These are phyloP conservation scores for Fusarium fracticaudum DNA, from an alignment of 2,329 filamentous ascomycete genomes.

Conservation along the genomic window DNA sequence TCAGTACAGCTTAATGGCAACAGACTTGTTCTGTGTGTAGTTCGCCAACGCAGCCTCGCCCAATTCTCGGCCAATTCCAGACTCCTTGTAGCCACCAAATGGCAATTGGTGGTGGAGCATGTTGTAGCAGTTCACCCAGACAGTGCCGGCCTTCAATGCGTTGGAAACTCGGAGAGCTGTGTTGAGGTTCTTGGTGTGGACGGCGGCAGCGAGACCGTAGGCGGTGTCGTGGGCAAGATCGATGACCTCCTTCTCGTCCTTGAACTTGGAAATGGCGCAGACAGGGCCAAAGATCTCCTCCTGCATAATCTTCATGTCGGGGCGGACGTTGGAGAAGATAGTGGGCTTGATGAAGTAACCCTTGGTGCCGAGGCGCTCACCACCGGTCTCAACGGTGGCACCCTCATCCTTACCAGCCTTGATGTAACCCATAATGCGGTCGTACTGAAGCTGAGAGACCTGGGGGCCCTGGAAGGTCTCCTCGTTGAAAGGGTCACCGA, in stretches of 20 bases:
- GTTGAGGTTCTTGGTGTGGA: slow-evolving; percentile 85
- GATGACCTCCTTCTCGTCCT: slow-evolving; percentile 81
- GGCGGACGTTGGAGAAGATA: slow-evolving; percentile 83
- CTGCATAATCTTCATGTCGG: slow-evolving; percentile 90
- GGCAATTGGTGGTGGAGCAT: slow-evolving; percentile 71
- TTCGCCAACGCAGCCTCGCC: slow-evolving; percentile 73
- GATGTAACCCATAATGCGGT: slow-evolving; percentile 88
- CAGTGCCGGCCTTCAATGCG: slow-evolving; percentile 74
- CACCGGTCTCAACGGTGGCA: slow-evolving; percentile 67
- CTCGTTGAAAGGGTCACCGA: slow-evolving; percentile 82
- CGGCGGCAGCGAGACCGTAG: slow-evolving; percentile 84
- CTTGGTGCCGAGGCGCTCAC: slow-evolving; percentile 70
- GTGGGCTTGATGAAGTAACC: slow-evolving; percentile 93
- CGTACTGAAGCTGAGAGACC: slow-evolving; percentile 85
- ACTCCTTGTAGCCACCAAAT: slow-evolving; percentile 83
- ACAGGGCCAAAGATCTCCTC: slow-evolving; percentile 95
- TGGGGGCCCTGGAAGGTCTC: slow-evolving; percentile 91
- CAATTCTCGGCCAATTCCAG: slow-evolving; percentile 80
- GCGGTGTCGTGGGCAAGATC: slow-evolving; percentile 76
- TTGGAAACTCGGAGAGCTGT: slow-evolving; percentile 84
- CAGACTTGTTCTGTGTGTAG: slow-evolving; percentile 76
- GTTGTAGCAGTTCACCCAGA: slow-evolving; percentile 74
- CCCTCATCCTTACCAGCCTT: slow-evolving; percentile 71
- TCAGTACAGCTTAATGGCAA: slow-evolving; percentile 58
- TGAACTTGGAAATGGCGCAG: slow-evolving; percentile 86